Evolutionary conservation across 148 eudicot genomes (phyloP).

Genomic region (Diospyros lotus): DNA sequence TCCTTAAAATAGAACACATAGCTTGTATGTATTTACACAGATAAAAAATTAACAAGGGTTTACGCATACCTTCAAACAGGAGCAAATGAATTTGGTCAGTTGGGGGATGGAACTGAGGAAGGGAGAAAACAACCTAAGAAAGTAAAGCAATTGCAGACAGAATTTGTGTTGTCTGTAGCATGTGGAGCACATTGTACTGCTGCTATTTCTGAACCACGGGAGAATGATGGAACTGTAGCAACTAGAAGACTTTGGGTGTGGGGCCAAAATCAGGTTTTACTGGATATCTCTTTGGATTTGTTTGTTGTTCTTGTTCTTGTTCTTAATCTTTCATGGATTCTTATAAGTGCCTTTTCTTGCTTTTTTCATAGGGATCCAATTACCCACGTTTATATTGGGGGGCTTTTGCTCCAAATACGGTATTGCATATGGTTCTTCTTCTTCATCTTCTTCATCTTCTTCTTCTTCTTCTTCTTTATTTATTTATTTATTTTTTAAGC

Average conservation of each 20-base stretch:
- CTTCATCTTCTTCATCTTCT: no score
- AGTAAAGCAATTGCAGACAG: conserved; percentile 65
- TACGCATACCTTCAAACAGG: conserved; percentile 43
- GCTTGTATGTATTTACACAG: background rate
- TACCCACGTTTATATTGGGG: conserved; percentile 92
- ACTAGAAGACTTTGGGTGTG: conserved; percentile 94
- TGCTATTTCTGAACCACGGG: conserved; percentile 93
- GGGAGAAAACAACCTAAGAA: conserved; percentile 68
- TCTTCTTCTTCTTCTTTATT: no score
- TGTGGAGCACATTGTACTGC: conserved; percentile 99
- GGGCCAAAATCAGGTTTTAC: conserved; percentile 94
- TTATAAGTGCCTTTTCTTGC: conserved; percentile 11
- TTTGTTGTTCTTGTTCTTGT: conserved; percentile 2
- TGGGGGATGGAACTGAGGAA: conserved; percentile 97
- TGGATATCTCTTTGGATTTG: conserved; percentile 4
- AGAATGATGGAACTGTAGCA: conserved; percentile 68
- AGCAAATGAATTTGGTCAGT: conserved; percentile 95
- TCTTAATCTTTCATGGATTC: conserved; percentile 3
- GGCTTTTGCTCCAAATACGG: conserved; percentile 89
- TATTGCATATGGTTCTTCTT: conserved; percentile 17
- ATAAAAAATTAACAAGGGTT: conserved; percentile 2
- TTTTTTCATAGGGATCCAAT: conserved; percentile 64
- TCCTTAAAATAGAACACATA: background rate
- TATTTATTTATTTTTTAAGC: no score
- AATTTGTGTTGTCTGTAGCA: conserved; percentile 77